phyloP scores from a whole-genome alignment of 2,329 filamentous ascomycete genomes.

The Didymosphaeria variabile region DNA sequence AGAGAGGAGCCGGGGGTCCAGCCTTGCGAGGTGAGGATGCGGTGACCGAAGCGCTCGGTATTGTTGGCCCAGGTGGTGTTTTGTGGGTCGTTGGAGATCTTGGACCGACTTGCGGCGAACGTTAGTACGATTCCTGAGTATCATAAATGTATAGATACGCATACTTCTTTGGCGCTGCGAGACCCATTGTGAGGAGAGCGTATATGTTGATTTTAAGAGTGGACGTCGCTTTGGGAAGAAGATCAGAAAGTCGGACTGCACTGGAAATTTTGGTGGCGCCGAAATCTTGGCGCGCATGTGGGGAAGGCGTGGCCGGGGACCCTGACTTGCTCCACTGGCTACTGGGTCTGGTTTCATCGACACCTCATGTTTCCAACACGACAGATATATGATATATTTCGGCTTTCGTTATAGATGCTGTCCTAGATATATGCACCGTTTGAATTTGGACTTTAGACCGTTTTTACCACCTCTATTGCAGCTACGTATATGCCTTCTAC shows the following conservation, averaged over 20 bases:
- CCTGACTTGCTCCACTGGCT: constrained; percentile 9
- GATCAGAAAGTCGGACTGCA: constrained; percentile 4
- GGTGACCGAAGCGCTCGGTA: constrained; percentile 84
- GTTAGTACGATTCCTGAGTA: constrained; percentile 17
- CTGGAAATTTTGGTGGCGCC: constrained; percentile 40
- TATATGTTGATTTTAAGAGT: neutral
- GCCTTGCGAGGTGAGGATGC: constrained; percentile 85
- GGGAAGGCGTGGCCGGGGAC: constrained; percentile 21
- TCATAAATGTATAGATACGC: constrained; percentile 20
- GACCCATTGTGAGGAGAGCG: constrained; percentile 65
- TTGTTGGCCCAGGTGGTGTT: constrained; percentile 93
- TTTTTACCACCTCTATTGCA: neutral
- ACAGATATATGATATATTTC: no score
- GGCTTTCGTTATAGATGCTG: no score
- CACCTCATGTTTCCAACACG: neutral
- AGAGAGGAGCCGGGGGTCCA: constrained; percentile 89
- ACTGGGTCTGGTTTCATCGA: neutral
- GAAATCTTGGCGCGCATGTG: constrained; percentile 41
- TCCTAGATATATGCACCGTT: no score
- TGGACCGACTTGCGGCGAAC: constrained; percentile 61
- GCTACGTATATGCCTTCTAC: neutral
- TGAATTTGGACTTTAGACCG: neutral
- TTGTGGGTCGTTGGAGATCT: constrained; percentile 91
- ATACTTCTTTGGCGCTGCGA: constrained; percentile 74
- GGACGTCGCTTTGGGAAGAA: neutral